Conservation (phyloP, 441 rosid species). For the Manihot esculenta region DNA sequence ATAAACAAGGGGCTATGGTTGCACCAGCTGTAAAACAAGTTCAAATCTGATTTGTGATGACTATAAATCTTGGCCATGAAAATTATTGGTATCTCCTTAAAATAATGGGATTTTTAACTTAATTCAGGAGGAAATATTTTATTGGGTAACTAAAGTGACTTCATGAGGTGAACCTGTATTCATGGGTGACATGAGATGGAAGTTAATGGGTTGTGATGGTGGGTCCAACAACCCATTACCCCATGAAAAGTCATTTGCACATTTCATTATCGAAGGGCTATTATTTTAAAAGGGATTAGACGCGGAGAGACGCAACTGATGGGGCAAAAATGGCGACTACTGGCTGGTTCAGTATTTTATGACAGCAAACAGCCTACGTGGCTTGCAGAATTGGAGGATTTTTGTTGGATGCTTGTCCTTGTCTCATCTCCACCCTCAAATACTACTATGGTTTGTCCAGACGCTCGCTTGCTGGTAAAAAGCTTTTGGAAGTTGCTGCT, state of each 20-base stretch:
- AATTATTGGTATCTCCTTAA: background rate
- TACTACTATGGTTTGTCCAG: too few relatives aligned
- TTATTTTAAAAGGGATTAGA: background rate
- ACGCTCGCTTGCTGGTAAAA: background rate
- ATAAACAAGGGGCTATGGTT: constrained; percentile 17
- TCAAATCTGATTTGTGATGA: background rate
- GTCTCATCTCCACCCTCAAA: too few relatives aligned
- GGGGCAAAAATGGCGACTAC: background rate
- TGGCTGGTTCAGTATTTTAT: background rate
- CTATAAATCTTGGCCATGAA: background rate
- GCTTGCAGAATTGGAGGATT: too few relatives aligned
- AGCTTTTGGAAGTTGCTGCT: too few relatives aligned
- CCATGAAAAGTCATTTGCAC: background rate
- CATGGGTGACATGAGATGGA: background rate
- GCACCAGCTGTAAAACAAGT: background rate
- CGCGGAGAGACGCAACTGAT: background rate
- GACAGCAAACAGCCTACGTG: too few relatives aligned
- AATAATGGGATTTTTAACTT: background rate
- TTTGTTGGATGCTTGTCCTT: too few relatives aligned
- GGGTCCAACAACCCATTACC: background rate
- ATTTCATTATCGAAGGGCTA: background rate
- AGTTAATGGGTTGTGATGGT: too few relatives aligned
- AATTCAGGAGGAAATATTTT: too few relatives aligned
- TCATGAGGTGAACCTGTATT: background rate
- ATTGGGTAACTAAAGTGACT: too few relatives aligned